phyloP scores from a whole-genome alignment of 2,329 filamentous ascomycete species.

The Sordariomycetes sp. region DNA sequence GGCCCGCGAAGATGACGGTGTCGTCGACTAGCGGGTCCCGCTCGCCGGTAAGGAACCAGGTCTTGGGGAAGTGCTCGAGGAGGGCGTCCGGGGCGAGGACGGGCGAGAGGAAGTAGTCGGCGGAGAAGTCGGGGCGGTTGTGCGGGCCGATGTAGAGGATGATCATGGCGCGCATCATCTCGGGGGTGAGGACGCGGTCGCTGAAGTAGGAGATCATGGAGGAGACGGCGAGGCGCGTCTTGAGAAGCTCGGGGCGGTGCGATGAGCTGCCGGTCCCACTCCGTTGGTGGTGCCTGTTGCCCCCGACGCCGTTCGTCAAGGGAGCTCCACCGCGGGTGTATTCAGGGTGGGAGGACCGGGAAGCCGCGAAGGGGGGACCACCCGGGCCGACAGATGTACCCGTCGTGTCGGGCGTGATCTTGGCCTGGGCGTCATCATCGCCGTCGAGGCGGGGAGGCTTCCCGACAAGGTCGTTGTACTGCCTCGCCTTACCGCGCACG shows the following conservation, averaged over 20 bases:
- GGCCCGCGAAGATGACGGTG: conserved; percentile 88
- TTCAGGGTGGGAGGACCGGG: conserved; percentile 30
- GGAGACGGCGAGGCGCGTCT: conserved; percentile 83
- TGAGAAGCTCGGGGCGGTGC: conserved; percentile 48
- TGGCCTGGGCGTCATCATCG: conserved; percentile 40
- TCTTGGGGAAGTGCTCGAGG: conserved; percentile 82
- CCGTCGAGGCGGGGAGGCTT: conserved; percentile 77
- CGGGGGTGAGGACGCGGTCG: conserved; percentile 84
- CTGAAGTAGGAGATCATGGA: conserved; percentile 99
- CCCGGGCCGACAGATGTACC: neutral
- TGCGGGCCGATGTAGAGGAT: conserved; percentile 94
- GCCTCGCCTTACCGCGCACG: conserved; percentile 73
- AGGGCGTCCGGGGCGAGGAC: conserved; percentile 79
- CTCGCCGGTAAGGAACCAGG: conserved; percentile 88
- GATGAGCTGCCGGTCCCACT: conserved; percentile 19
- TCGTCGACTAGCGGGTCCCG: conserved; percentile 93
- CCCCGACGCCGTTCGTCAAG: conserved; percentile 9
- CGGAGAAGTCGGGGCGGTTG: conserved; percentile 83
- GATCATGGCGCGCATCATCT: conserved; percentile 99
- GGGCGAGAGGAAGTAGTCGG: conserved; percentile 83
- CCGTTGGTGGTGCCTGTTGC: neutral
- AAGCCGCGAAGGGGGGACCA: conserved; percentile 7
- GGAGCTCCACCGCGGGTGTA: conserved; percentile 36
- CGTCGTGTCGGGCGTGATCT: conserved; percentile 9
- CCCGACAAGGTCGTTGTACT: conserved; percentile 75